Evolutionary conservation across 371 early-diverging fungal species (phyloP).

Genomic region (Mortierella sp.): DNA sequence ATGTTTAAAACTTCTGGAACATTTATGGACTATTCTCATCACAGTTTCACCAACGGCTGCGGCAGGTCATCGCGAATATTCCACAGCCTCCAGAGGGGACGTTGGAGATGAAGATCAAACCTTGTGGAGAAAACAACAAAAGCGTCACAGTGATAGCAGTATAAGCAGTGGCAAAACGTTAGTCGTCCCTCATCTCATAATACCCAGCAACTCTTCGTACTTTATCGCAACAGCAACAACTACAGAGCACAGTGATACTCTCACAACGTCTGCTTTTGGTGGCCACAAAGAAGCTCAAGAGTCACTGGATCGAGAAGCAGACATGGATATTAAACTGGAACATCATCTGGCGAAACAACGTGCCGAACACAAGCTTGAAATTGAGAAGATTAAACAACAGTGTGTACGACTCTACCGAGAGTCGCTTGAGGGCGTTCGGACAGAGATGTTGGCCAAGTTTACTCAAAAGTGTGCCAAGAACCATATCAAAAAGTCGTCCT

Average conservation of each 20-base stretch:
- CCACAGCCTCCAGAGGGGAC: neutral
- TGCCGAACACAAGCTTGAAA: slow-evolving; percentile 17
- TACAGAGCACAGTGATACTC: neutral
- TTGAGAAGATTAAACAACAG: slow-evolving; percentile 30
- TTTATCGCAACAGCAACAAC: neutral
- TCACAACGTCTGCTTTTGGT: neutral
- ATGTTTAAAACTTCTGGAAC: slow-evolving; percentile 12
- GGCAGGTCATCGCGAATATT: neutral
- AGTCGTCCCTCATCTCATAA: neutral
- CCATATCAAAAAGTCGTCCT: neutral
- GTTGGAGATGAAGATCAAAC: neutral
- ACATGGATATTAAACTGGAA: neutral
- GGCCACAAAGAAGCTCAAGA: neutral
- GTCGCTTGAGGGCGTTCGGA: slow-evolving; percentile 23
- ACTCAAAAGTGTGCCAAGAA: neutral
- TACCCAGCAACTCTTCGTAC: neutral
- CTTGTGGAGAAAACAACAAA: neutral
- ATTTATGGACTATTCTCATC: slow-evolving; percentile 1
- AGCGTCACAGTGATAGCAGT: slow-evolving; percentile 24
- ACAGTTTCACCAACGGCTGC: neutral
- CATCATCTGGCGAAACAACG: slow-evolving; percentile 12
- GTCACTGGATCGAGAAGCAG: neutral
- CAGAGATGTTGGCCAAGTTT: slow-evolving; percentile 22
- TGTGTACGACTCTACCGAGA: slow-evolving; percentile 27
- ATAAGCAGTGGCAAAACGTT: slow-evolving; percentile 22